phyloP scores from a whole-genome alignment of 1,284 basidiomycete genomes.

The Schizophyllum commune region DNA sequence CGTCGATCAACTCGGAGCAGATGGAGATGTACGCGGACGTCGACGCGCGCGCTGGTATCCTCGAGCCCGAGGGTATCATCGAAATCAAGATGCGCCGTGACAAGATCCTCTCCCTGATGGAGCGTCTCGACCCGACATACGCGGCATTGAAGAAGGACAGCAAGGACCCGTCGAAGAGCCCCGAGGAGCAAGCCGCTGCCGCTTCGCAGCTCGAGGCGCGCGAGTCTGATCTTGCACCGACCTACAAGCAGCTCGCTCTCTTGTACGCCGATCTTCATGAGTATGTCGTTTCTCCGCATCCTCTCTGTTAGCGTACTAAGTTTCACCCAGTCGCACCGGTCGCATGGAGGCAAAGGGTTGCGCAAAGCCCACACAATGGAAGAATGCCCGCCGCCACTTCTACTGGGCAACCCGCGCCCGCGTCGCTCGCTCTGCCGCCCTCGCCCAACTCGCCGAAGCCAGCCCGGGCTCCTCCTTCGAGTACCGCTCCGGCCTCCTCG shows the following conservation, averaged over 20 bases:
- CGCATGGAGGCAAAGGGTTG: constrained; percentile 99
- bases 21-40: constrained; percentile 99
- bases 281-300: constrained; percentile 36
- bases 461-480: constrained; percentile 56
- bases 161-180: constrained; percentile 63
- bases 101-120: constrained; percentile 89
- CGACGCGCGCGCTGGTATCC: constrained; percentile 92
- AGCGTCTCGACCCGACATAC: constrained; percentile 85
- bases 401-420: constrained; percentile 91
- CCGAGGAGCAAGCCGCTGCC: constrained; percentile 70
- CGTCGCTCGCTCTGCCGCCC: constrained; percentile 56
- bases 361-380: constrained; percentile 79
- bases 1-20: constrained; percentile 92
- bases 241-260: constrained; percentile 91
- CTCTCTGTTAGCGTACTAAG: constrained; percentile 9
- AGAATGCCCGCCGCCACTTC: constrained; percentile 86
- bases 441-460: constrained; percentile 51
- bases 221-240: constrained; percentile 80
- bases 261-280: constrained; percentile 97
- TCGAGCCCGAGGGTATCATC: constrained; percentile 96
- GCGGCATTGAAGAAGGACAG: constrained; percentile 76
- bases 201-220: constrained; percentile 65
- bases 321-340: constrained; percentile 67
- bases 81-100: constrained; percentile 92
- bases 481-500: constrained; percentile 50